Conservation (phyloP, 768 basidiomycete species). For the Termitomyces sp. region DNA sequence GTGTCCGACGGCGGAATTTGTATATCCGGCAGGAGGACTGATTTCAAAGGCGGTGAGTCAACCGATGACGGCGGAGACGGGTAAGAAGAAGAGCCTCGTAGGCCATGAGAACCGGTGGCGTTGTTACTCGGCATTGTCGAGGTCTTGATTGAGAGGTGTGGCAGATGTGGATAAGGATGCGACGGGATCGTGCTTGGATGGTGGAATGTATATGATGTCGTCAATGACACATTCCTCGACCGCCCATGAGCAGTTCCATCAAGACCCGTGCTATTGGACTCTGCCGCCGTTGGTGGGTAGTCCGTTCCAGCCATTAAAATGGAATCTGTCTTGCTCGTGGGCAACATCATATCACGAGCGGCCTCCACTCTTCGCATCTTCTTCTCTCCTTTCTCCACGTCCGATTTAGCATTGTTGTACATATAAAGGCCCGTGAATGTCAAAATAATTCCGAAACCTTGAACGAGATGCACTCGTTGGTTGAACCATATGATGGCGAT, state of each 20-base stretch:
- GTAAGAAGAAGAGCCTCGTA: conserved; percentile 23
- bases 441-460: conserved; percentile 84
- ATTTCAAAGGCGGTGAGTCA: conserved; percentile 29
- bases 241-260: conserved; percentile 29
- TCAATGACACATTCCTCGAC: conserved; percentile 26
- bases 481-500: conserved; percentile 97
- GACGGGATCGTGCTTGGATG: conserved; percentile 13
- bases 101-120: neutral
- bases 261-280: conserved; percentile 30
- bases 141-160: conserved; percentile 13
- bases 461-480: conserved; percentile 77
- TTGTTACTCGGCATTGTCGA: conserved; percentile 6
- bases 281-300: conserved; percentile 26
- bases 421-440: conserved; percentile 91
- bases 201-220: conserved; percentile 17
- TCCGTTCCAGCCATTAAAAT: conserved; percentile 39
- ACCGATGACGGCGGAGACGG: conserved; percentile 42
- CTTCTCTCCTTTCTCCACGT: conserved; percentile 91
- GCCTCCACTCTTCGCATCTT: conserved; percentile 77
- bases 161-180: conserved; percentile 7
- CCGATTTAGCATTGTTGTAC: conserved; percentile 92
- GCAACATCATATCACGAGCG: conserved; percentile 60
- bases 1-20: conserved; percentile 12
- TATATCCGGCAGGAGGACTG: conserved; percentile 14
- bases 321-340: conserved; percentile 59